Base-by-base conservation (phyloP, 2,329 filamentous ascomycete genomes). In the Elsinoe fawcettii region DNA sequence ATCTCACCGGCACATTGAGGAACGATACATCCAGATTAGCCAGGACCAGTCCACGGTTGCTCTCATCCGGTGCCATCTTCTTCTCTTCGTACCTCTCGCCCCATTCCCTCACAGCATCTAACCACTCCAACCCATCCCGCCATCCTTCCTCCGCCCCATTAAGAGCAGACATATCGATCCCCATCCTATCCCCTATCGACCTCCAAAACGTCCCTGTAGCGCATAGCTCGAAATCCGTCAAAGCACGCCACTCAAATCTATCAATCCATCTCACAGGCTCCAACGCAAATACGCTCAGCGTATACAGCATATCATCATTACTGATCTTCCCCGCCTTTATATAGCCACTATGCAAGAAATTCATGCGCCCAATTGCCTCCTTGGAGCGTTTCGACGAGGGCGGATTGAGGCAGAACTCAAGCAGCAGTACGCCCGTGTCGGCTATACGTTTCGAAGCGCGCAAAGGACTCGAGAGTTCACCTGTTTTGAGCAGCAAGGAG, bases 191-290 rank as follows among this genome's bases (percentile, higher is more conserved):
- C 12, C 86, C 87, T 14, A 88, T 71, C 55, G 77, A 76, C 69
- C 87, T 87, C 86, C 86, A 90, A 64, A 87, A 82, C 0, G 81
- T 83, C 14, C 80, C 83, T 14, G 58, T 53, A 0, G 85, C 86
- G 60, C 84, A 87, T 8, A 75, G 68, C 69, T 91, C 88, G 70
- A 90, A 75, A 0, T 85, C 80, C 14, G 78, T 85, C 20, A 88
- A 68, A 3, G 72, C 37, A 1, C 88, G 80, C 87, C 87, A 92
- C 66, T 92, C 88, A 64, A 83, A 87, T 5, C 72, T 72, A 4
- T 76, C 67, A 30, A 87, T 78, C 75, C 86, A 90, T 12, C 78
- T 74, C 27, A 80, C 69, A 0, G 87, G 85, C 66, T 90, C 83
- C 0, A 78, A 73, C 16, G 86, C 77, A 66, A 88, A 88, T 0